These are phyloP conservation scores for Claviceps cyperi DNA, from an alignment of 2,329 filamentous ascomycete species.

Conservation along the genomic window DNA sequence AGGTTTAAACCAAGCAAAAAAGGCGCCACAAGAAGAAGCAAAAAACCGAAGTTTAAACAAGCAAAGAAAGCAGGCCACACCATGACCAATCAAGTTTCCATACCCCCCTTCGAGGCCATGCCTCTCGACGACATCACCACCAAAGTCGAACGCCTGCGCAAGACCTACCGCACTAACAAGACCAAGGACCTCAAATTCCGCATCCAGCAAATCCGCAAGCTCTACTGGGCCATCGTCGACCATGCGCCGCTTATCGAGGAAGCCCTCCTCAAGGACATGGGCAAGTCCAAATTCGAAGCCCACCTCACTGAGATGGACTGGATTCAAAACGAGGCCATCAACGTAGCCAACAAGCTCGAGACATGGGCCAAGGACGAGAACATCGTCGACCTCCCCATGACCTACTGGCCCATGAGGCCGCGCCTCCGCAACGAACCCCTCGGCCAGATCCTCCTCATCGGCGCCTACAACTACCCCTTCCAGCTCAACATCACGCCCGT, in stretches of 20 bases:
- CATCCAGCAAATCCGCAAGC: slow-evolving; percentile 72
- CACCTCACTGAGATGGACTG: slow-evolving; percentile 62
- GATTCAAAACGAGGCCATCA: slow-evolving; percentile 68
- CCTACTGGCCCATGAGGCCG: slow-evolving; percentile 55
- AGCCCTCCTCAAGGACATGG: slow-evolving; percentile 63
- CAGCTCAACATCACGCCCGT: slow-evolving; percentile 65
- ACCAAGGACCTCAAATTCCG: slow-evolving; percentile 75
- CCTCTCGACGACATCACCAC: slow-evolving; percentile 50
- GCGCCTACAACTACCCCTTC: slow-evolving; percentile 88
- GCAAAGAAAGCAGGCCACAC: background rate
- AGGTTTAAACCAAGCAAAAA: too few species aligned
- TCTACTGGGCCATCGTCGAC: slow-evolving; percentile 87
- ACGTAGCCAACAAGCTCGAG: slow-evolving; percentile 61
- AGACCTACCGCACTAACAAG: slow-evolving; percentile 62
- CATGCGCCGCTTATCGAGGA: slow-evolving; percentile 57
- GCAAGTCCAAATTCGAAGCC: slow-evolving; percentile 64
- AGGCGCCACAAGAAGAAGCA: background rate
- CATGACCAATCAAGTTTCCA: slow-evolving; percentile 27
- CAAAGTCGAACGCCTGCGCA: slow-evolving; percentile 45
- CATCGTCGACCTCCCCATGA: slow-evolving; percentile 52
- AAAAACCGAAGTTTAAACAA: background rate
- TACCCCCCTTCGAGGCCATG: slow-evolving; percentile 43
- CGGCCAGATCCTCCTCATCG: slow-evolving; percentile 71
- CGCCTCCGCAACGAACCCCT: slow-evolving; percentile 77
- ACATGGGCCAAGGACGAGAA: slow-evolving; percentile 74